Percentiles rank a stretch among this genome's conserved stretches.
These are phyloP conservation scores for Theileria annulata DNA, from an alignment of 169 alveolate genomes.

Conservation along the genomic window DNA sequence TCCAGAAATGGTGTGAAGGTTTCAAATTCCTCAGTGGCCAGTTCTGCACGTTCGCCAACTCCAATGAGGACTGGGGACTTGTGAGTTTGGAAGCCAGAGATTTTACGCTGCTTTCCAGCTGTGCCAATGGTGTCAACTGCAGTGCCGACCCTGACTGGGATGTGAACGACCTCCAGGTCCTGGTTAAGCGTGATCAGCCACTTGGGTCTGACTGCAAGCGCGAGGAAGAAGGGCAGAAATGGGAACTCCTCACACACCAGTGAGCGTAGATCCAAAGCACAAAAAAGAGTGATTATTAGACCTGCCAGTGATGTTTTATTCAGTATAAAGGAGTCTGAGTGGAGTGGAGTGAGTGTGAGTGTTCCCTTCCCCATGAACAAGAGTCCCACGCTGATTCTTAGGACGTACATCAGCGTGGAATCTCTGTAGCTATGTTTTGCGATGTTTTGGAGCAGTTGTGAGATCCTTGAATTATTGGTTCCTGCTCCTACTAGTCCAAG, in stretches of 20 bases:
- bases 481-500: slow-evolving; percentile 96
- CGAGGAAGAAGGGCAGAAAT: slow-evolving; percentile 90
- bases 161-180: slow-evolving; percentile 88
- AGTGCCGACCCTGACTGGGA: slow-evolving; percentile 83
- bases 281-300: slow-evolving; percentile 85
- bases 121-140: slow-evolving; percentile 96
- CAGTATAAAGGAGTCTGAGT: slow-evolving; percentile 92
- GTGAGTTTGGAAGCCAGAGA: slow-evolving; percentile 99
- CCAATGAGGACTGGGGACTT: slow-evolving; percentile 95
- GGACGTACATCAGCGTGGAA: slow-evolving; percentile 92
- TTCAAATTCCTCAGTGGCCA: slow-evolving; percentile 83
- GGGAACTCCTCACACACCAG: slow-evolving; percentile 88
- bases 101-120: slow-evolving; percentile 96
- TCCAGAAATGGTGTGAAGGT: slow-evolving; percentile 56
- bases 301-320: slow-evolving; percentile 93
- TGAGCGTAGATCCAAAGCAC: slow-evolving; percentile 87
- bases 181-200: slow-evolving; percentile 86
- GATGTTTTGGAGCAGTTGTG: slow-evolving; percentile 92
- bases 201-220: slow-evolving; percentile 90
- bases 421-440: slow-evolving; percentile 93
- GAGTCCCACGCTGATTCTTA: slow-evolving; percentile 92
- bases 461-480: slow-evolving; percentile 94
- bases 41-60: slow-evolving; percentile 91
- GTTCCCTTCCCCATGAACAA: slow-evolving; percentile 96
- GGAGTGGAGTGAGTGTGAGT: slow-evolving; percentile 93